phyloP scores from a whole-genome alignment of 169 alveolate genomes.

The Plasmodium coatneyi region DNA sequence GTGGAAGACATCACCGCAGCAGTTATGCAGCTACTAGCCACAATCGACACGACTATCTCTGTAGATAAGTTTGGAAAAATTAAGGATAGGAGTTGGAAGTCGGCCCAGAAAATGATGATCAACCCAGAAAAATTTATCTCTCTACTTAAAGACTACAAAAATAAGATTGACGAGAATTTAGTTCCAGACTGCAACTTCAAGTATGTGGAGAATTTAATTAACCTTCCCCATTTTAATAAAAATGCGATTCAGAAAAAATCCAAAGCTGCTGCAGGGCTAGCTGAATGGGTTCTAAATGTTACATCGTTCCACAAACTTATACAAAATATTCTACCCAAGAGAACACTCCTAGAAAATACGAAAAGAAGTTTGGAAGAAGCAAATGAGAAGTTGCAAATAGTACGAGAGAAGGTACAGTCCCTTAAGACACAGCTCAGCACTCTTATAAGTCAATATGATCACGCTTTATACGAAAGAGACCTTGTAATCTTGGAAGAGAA shows the following conservation, averaged over 20 bases:
- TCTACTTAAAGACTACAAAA: conserved; percentile 90
- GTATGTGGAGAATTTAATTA: conserved; percentile 81
- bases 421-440: conserved; percentile 86
- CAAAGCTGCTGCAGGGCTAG: conserved; percentile 93
- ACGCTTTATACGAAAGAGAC: conserved; percentile 94
- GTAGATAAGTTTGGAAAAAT: conserved; percentile 94
- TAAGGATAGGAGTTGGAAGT: conserved; percentile 94
- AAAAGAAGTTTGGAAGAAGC: conserved; percentile 93
- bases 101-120: conserved; percentile 95
- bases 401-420: conserved; percentile 91
- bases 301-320: conserved; percentile 94
- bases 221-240: conserved; percentile 89
- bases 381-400: conserved; percentile 90
- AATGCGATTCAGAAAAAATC: conserved; percentile 93
- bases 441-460: conserved; percentile 87
- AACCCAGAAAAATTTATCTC: conserved; percentile 94
- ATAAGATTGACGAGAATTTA: conserved; percentile 88
- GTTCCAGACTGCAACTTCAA: conserved; percentile 94
- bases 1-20: conserved; percentile 94
- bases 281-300: conserved; percentile 90
- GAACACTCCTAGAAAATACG: conserved; percentile 92
- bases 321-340: conserved; percentile 94
- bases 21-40: conserved; percentile 93
- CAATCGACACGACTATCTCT: conserved; percentile 90
- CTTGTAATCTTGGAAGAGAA: conserved; percentile 94